Base-by-base conservation (phyloP, 148 eudicot species). In the Euryodendron excelsum region DNA sequence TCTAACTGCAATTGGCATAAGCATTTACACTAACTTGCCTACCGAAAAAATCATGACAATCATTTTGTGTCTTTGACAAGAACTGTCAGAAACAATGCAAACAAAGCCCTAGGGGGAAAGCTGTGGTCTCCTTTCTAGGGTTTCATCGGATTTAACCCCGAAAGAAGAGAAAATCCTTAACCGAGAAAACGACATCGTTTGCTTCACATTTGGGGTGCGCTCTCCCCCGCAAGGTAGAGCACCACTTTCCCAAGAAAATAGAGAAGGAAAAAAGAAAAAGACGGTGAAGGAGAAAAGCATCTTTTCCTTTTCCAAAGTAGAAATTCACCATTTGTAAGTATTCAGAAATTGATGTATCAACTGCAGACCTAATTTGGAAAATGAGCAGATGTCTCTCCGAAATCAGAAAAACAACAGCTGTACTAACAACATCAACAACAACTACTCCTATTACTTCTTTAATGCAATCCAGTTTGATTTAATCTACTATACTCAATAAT, bases 291-390 rank as follows among this genome's bases (percentile, higher is more conserved):
- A 11, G 66, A 61, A 74, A 39, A 53, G 21, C 56, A 39, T 65
- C n/a, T 17, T 80, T 31, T 58, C 73, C 73, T 39, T 47, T 53
- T 25, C 56, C 33, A 74, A 65, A 73, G 63, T 65, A 39, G 82
- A 80, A 66, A 73, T 27, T 36, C 39, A 37, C 39, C 3, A 2
- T 31, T 62, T 63, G 66, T 44, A 63, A 31, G 39, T 20, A 63
- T 64, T 33, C 71, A 48, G 30, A 64, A 64, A 45, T 20, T 21
- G 79, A 76, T 23, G 47, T 7, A 45, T 13, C 71, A 63, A 50
- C 30, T 20, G 53, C 45, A 62, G 0, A 48, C 28, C 33, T 21
- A 63, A 33, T 45, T 14, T 30, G 59, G 71, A 33, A 63, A 76
- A 48, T 8, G 28, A 31, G 55, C 39, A 41, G 50, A 45, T 47